Conservation (phyloP, 2,329 filamentous ascomycete genomes). For the Cladosporium phlei region DNA sequence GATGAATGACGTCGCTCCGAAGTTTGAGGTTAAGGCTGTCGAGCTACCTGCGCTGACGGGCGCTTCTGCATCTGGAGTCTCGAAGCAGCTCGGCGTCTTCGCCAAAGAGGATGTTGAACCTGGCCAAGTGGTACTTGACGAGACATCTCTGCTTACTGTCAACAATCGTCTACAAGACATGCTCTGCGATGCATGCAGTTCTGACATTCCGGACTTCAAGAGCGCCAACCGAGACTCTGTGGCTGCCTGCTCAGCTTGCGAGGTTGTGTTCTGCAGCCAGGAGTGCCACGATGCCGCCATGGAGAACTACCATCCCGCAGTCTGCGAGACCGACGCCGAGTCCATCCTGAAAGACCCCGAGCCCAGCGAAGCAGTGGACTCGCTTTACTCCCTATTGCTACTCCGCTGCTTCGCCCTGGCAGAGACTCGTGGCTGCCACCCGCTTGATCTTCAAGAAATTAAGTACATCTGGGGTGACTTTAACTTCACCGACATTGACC, state of each 20-base stretch:
- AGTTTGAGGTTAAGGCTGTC: conserved; percentile 72
- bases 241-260: conserved; percentile 51
- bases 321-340: conserved; percentile 53
- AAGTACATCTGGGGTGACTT: conserved; percentile 66
- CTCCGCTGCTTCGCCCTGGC: conserved; percentile 57
- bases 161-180: conserved; percentile 83
- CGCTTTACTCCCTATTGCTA: conserved; percentile 56
- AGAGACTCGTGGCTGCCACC: conserved; percentile 54
- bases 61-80: conserved; percentile 39
- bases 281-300: conserved; percentile 53
- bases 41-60: conserved; percentile 63
- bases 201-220: conserved; percentile 53
- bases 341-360: conserved; percentile 56
- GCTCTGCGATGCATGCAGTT: conserved; percentile 84
- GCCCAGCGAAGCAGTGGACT: conserved; percentile 54
- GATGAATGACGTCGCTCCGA: conserved; percentile 66
- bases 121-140: conserved; percentile 70
- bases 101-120: conserved; percentile 74
- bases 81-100: conserved; percentile 82
- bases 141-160: conserved; percentile 81
- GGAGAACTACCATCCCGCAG: conserved; percentile 53
- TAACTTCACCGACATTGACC: conserved; percentile 28
- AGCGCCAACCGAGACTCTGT: conserved; percentile 21
- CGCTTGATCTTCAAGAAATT: conserved; percentile 55
- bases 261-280: conserved; percentile 58